Percentiles rank a stretch among this genome's conserved stretches.
Conservation (phyloP, 2,329 filamentous ascomycete genomes). For the Xylaria multiplex region DNA sequence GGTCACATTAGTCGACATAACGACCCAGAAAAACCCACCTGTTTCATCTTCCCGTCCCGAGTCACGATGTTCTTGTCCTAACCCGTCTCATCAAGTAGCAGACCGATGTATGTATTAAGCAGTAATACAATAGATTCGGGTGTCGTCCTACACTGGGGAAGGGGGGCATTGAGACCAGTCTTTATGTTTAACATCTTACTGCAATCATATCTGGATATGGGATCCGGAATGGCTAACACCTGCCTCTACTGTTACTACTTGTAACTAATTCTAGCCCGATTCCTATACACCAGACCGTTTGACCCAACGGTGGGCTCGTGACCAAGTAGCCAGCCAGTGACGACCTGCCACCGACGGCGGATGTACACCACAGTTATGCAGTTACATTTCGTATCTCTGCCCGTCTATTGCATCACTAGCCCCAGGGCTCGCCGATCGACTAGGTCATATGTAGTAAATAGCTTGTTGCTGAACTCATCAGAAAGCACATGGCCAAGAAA, state of each 20-base stretch:
- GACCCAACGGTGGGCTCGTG: slow-evolving; percentile 38
- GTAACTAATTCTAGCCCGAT: slow-evolving; percentile 22
- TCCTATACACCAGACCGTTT: slow-evolving; percentile 30
- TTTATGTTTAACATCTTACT: slow-evolving; percentile 7
- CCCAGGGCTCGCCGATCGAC: slow-evolving; percentile 34
- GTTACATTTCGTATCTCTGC: slow-evolving; percentile 33
- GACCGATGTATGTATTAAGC: background rate
- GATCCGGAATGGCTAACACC: slow-evolving; percentile 3
- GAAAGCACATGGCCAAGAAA: slow-evolving; percentile 31
- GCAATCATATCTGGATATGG: slow-evolving; percentile 26
- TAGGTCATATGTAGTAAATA: slow-evolving; percentile 31
- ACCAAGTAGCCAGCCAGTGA: slow-evolving; percentile 33
- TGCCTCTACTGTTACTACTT: slow-evolving; percentile 6
- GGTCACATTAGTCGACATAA: slow-evolving; percentile 32
- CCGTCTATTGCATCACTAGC: slow-evolving; percentile 35
- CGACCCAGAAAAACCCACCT: slow-evolving; percentile 32
- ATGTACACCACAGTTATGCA: slow-evolving; percentile 30
- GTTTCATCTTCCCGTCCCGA: slow-evolving; percentile 35
- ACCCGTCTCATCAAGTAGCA: slow-evolving; percentile 1
- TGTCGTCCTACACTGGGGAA: background rate
- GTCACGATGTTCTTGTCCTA: slow-evolving; percentile 31
- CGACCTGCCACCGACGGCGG: slow-evolving; percentile 25
- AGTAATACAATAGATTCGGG: background rate
- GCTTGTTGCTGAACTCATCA: slow-evolving; percentile 21
- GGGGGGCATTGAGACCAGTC: background rate